Evolutionary conservation across 345 rosid genomes (phyloP).

Genomic region (Melaleuca alternifolia): DNA sequence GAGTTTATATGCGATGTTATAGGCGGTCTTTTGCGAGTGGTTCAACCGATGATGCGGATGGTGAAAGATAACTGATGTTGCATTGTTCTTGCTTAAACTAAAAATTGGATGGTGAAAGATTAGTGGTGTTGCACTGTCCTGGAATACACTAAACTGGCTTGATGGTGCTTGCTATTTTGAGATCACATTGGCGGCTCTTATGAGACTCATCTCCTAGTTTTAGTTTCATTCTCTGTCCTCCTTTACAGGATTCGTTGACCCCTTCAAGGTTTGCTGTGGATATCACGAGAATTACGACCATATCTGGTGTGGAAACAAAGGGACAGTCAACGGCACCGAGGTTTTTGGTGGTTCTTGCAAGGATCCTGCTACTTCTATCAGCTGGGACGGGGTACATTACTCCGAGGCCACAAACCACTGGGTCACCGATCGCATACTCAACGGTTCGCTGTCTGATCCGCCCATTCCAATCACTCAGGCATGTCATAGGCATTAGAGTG

Average conservation of each 20-base stretch:
- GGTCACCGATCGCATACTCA: constrained; percentile 51
- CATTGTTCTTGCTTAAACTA: background rate
- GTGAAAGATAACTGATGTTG: too few relatives aligned
- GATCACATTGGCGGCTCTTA: background rate
- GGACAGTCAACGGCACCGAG: constrained; percentile 21
- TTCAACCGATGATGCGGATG: background rate
- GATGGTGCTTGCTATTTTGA: background rate
- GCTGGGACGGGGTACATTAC: constrained; percentile 56
- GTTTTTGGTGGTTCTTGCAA: constrained; percentile 35
- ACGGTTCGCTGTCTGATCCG: constrained; percentile 56
- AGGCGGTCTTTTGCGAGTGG: background rate
- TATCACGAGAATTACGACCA: constrained; percentile 43
- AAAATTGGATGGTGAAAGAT: background rate
- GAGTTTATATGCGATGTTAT: background rate
- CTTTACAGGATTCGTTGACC: constrained; percentile 35
- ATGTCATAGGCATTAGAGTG: constrained; percentile 23
- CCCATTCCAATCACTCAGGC: constrained; percentile 47
- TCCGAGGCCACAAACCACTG: constrained; percentile 55
- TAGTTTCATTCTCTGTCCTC: background rate
- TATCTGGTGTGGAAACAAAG: constrained; percentile 45
- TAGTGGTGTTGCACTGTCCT: background rate
- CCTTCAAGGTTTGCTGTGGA: constrained; percentile 52
- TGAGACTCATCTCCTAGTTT: background rate
- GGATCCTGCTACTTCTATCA: constrained; percentile 31
- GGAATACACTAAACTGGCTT: background rate